Percentiles rank a stretch among this genome's conserved stretches.
Conservation (phyloP, 768 basidiomycete genomes). For the Lentinula edodes region DNA sequence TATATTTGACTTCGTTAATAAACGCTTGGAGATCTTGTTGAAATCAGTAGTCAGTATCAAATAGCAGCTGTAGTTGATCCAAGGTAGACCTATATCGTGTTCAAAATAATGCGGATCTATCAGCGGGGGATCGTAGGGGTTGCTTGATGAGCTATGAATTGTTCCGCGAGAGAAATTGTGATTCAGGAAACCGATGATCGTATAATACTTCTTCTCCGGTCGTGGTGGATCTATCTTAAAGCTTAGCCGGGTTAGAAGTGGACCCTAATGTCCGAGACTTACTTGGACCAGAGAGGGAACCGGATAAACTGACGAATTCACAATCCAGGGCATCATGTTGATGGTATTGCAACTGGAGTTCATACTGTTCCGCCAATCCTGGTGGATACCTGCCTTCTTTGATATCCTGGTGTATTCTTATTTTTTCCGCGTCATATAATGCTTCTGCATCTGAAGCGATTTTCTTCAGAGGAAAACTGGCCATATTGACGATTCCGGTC, state of each 20-base stretch:
- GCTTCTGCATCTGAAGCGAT: conserved; percentile 11
- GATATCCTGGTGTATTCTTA: conserved; percentile 3
- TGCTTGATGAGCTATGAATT: conserved; percentile 29
- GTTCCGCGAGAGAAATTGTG: conserved; percentile 44
- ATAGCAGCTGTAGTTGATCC: conserved; percentile 11
- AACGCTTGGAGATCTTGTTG: conserved; percentile 25
- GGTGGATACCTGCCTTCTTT: conserved; percentile 6
- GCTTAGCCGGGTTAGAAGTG: conserved; percentile 4
- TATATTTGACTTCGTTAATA: conserved; percentile 28
- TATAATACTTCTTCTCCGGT: conserved; percentile 36
- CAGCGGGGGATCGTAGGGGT: conserved; percentile 28
- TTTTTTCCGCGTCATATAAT: conserved; percentile 8
- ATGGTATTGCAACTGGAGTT: conserved; percentile 9
- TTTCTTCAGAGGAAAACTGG: conserved; percentile 13
- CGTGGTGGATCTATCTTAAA: conserved; percentile 21
- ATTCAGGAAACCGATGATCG: conserved; percentile 29
- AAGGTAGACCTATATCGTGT: conserved; percentile 28
- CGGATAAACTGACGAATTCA: conserved; percentile 27
- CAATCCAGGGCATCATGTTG: conserved; percentile 18
- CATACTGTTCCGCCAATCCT: conserved; percentile 11
- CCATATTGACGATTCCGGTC: conserved; percentile 11
- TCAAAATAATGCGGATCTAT: conserved; percentile 40
- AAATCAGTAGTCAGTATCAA: background rate
- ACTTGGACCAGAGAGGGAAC: conserved; percentile 17
- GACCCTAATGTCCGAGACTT: background rate